Base-by-base conservation (phyloP, 306 rosid genomes). In the Urtica urens region DNA sequence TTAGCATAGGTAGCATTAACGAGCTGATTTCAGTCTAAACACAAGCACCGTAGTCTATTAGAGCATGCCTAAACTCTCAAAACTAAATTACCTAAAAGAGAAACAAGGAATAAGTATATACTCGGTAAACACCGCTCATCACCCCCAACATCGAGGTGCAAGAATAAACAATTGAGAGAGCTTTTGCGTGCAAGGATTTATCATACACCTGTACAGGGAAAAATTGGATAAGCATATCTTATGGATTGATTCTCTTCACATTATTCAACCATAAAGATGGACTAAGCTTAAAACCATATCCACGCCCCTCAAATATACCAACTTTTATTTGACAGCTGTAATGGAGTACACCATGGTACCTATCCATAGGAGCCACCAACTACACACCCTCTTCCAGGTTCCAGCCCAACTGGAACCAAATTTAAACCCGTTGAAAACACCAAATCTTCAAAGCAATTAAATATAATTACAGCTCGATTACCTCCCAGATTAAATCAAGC, bases 91-190 rank as follows among this genome's bases (percentile, higher is more conserved):
- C 49, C 51, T 52, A 20, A 48, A 42, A 17, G 18, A 24, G 47
- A 49, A 60, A 57, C 49, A 66, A 53, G 23, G 11, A 44, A 46
- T 28, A 66, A 64, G 57, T 35, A 63, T 68, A 63, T 75, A 81
- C 97, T 81, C 74, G 64, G 55, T 81, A 84, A 39, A 84, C 90
- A 57, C 97, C 97, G 64, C 86, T 76, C 72, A 88, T 74, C 23
- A 71, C 81, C 70, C 95, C 97, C 68, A 88, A 69, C 83, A 84
- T 57, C 34, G 93, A 72, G 51, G 73, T 59, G 60, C 95, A 88
- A 48, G 86, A 81, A 77, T 88, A 88, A 51, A 84, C 70, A 74
- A 88, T 59, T 45, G 95, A 78, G 67, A 77, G 68, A 52, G 95
- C 78, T 77, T 84, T 88, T 31, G 78, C 57, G 34, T 78, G 64